These are phyloP conservation scores for Emericellopsis terricola DNA, from an alignment of 495 filamentous ascomycete species.

Conservation along the genomic window DNA sequence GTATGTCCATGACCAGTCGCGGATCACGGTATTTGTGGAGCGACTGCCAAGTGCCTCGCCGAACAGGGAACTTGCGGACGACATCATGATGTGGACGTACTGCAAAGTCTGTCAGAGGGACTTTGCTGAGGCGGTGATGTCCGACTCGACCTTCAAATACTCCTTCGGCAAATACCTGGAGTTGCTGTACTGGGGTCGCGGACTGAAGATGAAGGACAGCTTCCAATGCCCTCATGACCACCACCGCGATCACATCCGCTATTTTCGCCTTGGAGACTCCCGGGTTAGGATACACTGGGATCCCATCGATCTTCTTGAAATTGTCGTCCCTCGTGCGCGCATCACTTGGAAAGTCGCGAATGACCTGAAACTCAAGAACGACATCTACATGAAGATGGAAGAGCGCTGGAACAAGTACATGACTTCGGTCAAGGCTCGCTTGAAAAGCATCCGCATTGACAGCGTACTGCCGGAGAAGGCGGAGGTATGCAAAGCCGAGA, in stretches of 20 bases:
- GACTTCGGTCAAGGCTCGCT: conserved; percentile 58
- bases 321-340: conserved; percentile 73
- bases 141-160: conserved; percentile 91
- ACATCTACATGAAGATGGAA: conserved; percentile 63
- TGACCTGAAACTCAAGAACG: conserved; percentile 80
- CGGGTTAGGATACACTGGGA: conserved; percentile 86
- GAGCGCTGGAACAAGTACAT: conserved; percentile 75
- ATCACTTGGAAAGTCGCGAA: conserved; percentile 96
- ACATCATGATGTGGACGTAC: conserved; percentile 93
- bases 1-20: conserved; percentile 91
- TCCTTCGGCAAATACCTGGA: conserved; percentile 97
- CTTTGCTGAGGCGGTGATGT: conserved; percentile 85
- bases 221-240: conserved; percentile 80
- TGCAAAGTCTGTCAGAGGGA: conserved; percentile 85
- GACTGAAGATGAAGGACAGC: conserved; percentile 58
- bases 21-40: conserved; percentile 76
- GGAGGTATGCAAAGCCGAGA: conserved; percentile 62
- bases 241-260: conserved; percentile 77
- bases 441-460: conserved; percentile 78
- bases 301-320: conserved; percentile 79
- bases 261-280: conserved; percentile 76
- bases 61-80: conserved; percentile 38
- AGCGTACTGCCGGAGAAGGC: conserved; percentile 74
- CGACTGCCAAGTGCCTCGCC: conserved; percentile 29
- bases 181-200: conserved; percentile 84